Conservation (phyloP, 139 green algal species). For the Coelastrella sp. region DNA sequence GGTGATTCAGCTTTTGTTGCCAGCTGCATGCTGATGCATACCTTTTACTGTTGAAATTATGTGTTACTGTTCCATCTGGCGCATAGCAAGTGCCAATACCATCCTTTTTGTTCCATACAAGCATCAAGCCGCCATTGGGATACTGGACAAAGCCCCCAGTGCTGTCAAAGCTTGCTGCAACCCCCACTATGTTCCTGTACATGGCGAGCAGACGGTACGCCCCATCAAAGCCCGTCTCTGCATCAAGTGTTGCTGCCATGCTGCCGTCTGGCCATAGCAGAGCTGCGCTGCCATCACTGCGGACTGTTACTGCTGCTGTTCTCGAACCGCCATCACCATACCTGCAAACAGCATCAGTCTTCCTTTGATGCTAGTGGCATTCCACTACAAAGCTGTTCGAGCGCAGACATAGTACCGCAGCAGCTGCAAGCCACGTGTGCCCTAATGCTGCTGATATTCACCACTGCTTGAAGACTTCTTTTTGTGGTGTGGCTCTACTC, state of each 20-base stretch:
- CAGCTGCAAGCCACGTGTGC: no score
- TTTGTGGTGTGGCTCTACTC: neutral
- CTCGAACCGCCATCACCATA: neutral
- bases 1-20: neutral
- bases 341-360: conserved; percentile 9
- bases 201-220: conserved; percentile 39
- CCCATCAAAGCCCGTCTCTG: neutral
- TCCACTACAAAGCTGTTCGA: no score
- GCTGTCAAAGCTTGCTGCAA: conserved; percentile 45
- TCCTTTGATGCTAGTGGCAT: neutral
- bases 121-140: conserved; percentile 30
- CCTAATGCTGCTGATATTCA: neutral
- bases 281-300: conserved; percentile 32
- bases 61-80: neutral
- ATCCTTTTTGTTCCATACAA: conserved; percentile 46
- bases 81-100: conserved; percentile 3
- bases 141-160: conserved; percentile 41
- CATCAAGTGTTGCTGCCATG: conserved; percentile 2
- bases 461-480: conserved; percentile 2
- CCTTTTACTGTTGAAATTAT: conserved; percentile 30
- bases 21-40: neutral
- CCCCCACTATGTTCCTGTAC: neutral
- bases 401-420: no score
- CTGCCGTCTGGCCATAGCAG: conserved; percentile 12
- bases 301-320: conserved; percentile 8